Evolutionary conservation across 2,329 filamentous ascomycete genomes (phyloP), one percentile per base, ranked within the genome.

Genomic region (Colletotrichum gigasporum): DNA sequence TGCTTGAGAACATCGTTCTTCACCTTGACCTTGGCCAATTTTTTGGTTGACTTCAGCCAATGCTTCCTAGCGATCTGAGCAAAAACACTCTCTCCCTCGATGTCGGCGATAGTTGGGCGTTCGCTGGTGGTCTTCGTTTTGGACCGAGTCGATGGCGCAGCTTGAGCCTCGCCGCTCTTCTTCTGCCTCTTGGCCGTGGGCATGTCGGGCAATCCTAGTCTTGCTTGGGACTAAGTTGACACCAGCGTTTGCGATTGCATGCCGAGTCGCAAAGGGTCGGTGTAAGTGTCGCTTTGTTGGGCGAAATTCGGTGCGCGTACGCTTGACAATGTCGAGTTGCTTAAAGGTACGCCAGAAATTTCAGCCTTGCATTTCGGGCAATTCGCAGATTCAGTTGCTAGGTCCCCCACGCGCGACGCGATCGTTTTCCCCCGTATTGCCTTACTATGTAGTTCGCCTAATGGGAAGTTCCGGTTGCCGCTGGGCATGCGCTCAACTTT

Each of bases 1-100:
- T 88, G 87, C 81, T 96, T 97, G 73, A 99, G 80, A 47, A 96
- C 88, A 68, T 96, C 91, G 52, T 92, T 95, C 78, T 92, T 91
- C 79, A 92, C 90, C 78, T 90, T 92, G 72, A 87, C 81, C 73
- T 90, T 93, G 50, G 85, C 78, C 26, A 85, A 71, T 73, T 86
- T 87, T 42, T 62, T 65, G 22, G 85, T 81, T 8, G 82, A 70
- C 74, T 91, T 90, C 66, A 97, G 82, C 96, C 96, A 99, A 78
- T 95, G 86, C 77, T 92, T 89, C 73, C 90, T 88, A 66, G 96
- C 96, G 68, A 97, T 82, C 75, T 91, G 86, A 71, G 90, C 89
- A 79, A 93, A 93, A 69, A 86, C 81, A 71, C 83, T 89, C 73
- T 93, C 90, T 72, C 89, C 90, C 69, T 91, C 88, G 66, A 92